phyloP scores from a whole-genome alignment of 1,284 basidiomycete species.

The Psilocybe mexicana region DNA sequence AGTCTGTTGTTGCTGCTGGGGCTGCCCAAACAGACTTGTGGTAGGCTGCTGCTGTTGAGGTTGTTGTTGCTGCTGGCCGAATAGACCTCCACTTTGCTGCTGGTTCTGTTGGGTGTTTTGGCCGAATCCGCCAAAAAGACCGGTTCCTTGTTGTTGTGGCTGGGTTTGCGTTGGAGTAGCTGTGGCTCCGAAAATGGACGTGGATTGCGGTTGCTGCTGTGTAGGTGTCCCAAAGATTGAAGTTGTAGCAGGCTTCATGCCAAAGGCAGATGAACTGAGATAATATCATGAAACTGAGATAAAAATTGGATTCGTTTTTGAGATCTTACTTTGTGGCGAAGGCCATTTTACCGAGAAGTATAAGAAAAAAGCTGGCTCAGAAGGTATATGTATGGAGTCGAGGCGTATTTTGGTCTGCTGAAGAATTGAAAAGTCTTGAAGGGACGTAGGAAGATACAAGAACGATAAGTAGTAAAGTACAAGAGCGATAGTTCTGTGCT shows the following conservation, averaged over 20 bases:
- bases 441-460: neutral
- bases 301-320: neutral
- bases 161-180: conserved; percentile 17
- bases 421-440: neutral
- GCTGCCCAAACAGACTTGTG: conserved; percentile 30
- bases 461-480: neutral
- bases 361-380: too few species aligned
- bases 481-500: neutral
- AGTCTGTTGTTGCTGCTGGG: conserved; percentile 33
- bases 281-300: neutral
- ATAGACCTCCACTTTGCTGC: conserved; percentile 16
- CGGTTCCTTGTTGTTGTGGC: conserved; percentile 12
- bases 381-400: too few species aligned
- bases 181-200: conserved; percentile 24
- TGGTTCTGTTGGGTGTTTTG: conserved; percentile 22
- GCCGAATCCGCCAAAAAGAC: conserved; percentile 19
- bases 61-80: conserved; percentile 15
- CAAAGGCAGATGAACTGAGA: conserved; percentile 40
- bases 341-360: conserved; percentile 17
- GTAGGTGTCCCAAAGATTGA: conserved; percentile 29
- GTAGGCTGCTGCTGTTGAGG: conserved; percentile 27
- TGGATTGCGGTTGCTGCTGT: conserved; percentile 26
- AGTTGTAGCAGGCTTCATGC: conserved; percentile 36
- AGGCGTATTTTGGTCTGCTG: too few species aligned
- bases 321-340: conserved; percentile 26